A percentile compares a stretch with the other conserved stretches of the same genome.
Conservation (phyloP, 2,329 filamentous ascomycete genomes). For the Colletotrichum tanaceti region DNA sequence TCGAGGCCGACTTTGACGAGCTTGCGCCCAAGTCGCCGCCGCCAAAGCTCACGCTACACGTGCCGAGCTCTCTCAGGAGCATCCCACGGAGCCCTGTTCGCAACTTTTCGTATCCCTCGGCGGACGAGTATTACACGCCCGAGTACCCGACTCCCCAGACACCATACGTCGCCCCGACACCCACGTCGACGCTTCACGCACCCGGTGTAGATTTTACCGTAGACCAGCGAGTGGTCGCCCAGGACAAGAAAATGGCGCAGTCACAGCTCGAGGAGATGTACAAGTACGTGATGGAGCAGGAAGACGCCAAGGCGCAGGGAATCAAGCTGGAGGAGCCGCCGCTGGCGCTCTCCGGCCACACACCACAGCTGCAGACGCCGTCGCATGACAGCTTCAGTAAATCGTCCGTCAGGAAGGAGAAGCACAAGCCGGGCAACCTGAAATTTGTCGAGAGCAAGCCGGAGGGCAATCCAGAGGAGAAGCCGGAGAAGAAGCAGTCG, state of each 20-base stretch:
- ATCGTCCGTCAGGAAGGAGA: constrained; percentile 56
- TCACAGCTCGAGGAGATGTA: constrained; percentile 91
- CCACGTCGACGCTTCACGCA: constrained; percentile 60
- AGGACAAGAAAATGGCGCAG: constrained; percentile 80
- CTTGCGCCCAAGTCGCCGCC: constrained; percentile 43
- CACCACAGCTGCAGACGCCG: constrained; percentile 44
- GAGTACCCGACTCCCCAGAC: constrained; percentile 44
- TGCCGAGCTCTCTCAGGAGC: constrained; percentile 43
- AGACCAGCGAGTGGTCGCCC: constrained; percentile 79
- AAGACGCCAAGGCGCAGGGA: constrained; percentile 73
- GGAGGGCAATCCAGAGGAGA: constrained; percentile 54
- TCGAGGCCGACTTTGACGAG: constrained; percentile 52
- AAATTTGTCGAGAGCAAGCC: constrained; percentile 58
- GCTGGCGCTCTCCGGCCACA: constrained; percentile 45
- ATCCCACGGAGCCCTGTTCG: constrained; percentile 47
- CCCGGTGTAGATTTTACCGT: constrained; percentile 76
- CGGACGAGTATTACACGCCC: constrained; percentile 51
- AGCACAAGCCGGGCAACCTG: constrained; percentile 61
- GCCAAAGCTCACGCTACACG: constrained; percentile 43
- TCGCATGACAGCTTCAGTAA: constrained; percentile 49
- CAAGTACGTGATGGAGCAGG: constrained; percentile 90
- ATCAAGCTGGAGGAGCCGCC: constrained; percentile 59
- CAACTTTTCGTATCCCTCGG: constrained; percentile 65
- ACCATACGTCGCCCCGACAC: constrained; percentile 61
- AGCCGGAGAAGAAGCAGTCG: constrained; percentile 63